Evolutionary conservation across 257 asterid species (phyloP).

Genomic region (Asclepias syriaca): DNA sequence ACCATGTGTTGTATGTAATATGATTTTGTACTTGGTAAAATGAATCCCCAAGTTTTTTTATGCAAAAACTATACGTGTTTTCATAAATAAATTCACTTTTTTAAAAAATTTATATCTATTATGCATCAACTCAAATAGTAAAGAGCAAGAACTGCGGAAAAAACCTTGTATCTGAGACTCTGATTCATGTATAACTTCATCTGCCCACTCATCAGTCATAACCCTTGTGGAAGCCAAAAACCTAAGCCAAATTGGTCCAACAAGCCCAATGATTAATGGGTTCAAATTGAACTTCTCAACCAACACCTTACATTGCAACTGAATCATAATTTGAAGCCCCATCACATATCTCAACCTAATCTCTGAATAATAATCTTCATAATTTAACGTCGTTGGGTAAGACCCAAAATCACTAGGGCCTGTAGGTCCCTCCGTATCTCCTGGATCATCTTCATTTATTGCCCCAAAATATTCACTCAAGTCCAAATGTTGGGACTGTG

Average conservation of each 20-base stretch:
- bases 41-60: too few relatives aligned
- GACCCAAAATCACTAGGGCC: constrained; percentile 62
- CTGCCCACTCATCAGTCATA: constrained; percentile 73
- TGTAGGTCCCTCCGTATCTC: constrained; percentile 43
- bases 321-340: constrained; percentile 72
- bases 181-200: constrained; percentile 44
- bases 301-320: constrained; percentile 68
- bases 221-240: constrained; percentile 49
- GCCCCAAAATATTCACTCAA: constrained; percentile 20
- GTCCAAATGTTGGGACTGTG: constrained; percentile 37
- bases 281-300: constrained; percentile 62
- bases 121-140: too few relatives aligned
- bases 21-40: not conserved
- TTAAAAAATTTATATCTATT: too few relatives aligned
- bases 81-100: too few relatives aligned
- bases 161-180: constrained; percentile 40
- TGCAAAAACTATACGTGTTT: too few relatives aligned
- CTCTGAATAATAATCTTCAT: constrained; percentile 44
- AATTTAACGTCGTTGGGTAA: constrained; percentile 20
- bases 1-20: not conserved
- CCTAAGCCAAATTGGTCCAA: constrained; percentile 67
- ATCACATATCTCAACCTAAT: constrained; percentile 53
- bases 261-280: constrained; percentile 59
- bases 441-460: constrained; percentile 15
- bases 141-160: too few relatives aligned